Evolutionary conservation across 805 yeast species (phyloP), one percentile per base, ranked within the genome.

Genomic region (Jamesozyma piceae): DNA sequence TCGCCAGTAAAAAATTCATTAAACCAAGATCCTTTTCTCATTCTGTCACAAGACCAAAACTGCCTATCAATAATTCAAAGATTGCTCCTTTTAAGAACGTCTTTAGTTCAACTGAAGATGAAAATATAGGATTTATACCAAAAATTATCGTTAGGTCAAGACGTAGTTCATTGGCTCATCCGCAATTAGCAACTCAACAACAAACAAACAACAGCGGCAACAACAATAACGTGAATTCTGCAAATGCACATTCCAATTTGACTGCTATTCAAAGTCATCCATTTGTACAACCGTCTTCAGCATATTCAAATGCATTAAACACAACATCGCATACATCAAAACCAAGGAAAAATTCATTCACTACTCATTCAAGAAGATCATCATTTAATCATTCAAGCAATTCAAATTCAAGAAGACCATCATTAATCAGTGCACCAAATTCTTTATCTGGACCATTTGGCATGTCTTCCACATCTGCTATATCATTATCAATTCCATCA

Each of bases 61-160:
- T 14, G 5, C 15, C 21, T 19, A 35, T 18, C 22, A 24, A 27
- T 15, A 41, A 29, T 15, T 17, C 20, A 21, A 30, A 30, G 26
- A 22, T 15, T 19, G 21, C 28, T 5, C 21, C 26, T 21, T 31
- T 26, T 22, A 30, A 35, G n/a, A 21, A 21, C 18, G 43, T 36
- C 1, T 19, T 35, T 21, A 18, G 11, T 5, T 11, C 35, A 26
- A 19, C 37, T n/a, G 51, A 61, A 28, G 64, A 58, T 32, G 65
- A 63, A 38, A 58, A 58, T 42, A 37, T 57, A 13, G 66, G 66
- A 11, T 58, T 62, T 24, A 56, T 63, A 27, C 67, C 67, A 18
- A 62, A 61, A 43, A 60, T 63, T 30, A 49, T 62, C 6, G 63
- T 63, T 2, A 54, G 60, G 43, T 57, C 64, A 18, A 61, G 67